These are phyloP conservation scores for Erysimum cheiranthoides DNA, from an alignment of 345 rosid species.

Conservation along the genomic window DNA sequence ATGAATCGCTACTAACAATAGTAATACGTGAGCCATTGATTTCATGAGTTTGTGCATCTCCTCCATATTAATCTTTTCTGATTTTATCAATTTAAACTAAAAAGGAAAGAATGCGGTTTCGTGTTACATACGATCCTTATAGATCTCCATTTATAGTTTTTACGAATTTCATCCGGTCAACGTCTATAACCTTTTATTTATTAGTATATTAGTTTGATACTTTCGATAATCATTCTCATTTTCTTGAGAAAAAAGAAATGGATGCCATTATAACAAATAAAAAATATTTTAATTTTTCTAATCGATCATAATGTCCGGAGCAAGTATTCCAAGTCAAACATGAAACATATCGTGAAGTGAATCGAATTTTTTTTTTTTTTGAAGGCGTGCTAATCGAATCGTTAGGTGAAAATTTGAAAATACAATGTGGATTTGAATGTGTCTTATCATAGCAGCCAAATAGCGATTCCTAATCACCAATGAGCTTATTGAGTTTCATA, in stretches of 20 bases:
- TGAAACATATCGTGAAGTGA: conserved; percentile 5
- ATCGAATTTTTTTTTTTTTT: neutral
- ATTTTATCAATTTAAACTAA: neutral
- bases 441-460: neutral
- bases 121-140: conserved; percentile 21
- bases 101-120: neutral
- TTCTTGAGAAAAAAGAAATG: neutral
- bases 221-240: neutral
- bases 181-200: neutral
- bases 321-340: conserved; percentile 7
- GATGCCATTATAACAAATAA: neutral
- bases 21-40: conserved; percentile 11
- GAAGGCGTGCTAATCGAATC: neutral
- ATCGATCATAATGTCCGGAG: neutral
- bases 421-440: conserved; percentile 6
- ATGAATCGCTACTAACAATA: conserved; percentile 27
- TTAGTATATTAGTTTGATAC: no score
- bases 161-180: neutral
- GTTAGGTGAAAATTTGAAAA: neutral
- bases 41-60: conserved; percentile 22
- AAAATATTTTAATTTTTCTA: neutral
- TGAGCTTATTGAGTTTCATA: conserved; percentile 13
- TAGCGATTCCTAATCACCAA: neutral
- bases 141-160: neutral
- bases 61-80: conserved; percentile 1